These are phyloP conservation scores for Cladosporium sp. DNA, from an alignment of 2,329 filamentous ascomycete species.

Conservation along the genomic window DNA sequence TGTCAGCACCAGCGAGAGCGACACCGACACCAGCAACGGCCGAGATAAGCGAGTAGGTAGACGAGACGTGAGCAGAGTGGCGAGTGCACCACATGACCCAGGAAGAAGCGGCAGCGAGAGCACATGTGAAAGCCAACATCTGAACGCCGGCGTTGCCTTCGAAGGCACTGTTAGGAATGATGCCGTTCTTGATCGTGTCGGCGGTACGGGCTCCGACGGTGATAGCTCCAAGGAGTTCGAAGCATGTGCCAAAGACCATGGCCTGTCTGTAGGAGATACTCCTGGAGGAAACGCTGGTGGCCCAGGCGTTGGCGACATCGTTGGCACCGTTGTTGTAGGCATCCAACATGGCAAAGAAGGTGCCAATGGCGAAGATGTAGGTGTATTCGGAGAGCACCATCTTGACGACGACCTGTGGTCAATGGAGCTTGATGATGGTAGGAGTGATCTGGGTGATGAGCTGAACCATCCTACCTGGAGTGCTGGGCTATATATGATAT, in stretches of 20 bases:
- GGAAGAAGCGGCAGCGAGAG: slow-evolving; percentile 47
- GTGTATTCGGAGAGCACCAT: slow-evolving; percentile 55
- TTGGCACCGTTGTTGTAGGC: slow-evolving; percentile 63
- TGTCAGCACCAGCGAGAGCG: slow-evolving; percentile 50
- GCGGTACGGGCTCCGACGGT: slow-evolving; percentile 56
- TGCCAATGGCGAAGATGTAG: slow-evolving; percentile 65
- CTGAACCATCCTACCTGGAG: neutral
- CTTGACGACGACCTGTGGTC: slow-evolving; percentile 26
- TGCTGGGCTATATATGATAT: neutral
- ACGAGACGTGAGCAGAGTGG: slow-evolving; percentile 60
- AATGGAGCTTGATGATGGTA: neutral
- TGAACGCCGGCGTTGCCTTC: slow-evolving; percentile 46
- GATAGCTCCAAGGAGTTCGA: slow-evolving; percentile 56
- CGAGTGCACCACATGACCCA: slow-evolving; percentile 60
- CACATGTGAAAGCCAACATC: slow-evolving; percentile 49
- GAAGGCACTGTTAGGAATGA: slow-evolving; percentile 55
- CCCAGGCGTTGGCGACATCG: slow-evolving; percentile 59
- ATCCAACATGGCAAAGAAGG: slow-evolving; percentile 66
- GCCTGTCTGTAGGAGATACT: slow-evolving; percentile 55
- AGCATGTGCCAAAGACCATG: slow-evolving; percentile 50
- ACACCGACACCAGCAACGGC: slow-evolving; percentile 62
- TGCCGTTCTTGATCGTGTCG: slow-evolving; percentile 62
- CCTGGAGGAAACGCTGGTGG: slow-evolving; percentile 53
- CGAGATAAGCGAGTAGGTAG: slow-evolving; percentile 62
- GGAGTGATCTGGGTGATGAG: slow-evolving; percentile 8